Evolutionary conservation across 306 rosid genomes (phyloP).

Genomic region (Medicago ruthenica): DNA sequence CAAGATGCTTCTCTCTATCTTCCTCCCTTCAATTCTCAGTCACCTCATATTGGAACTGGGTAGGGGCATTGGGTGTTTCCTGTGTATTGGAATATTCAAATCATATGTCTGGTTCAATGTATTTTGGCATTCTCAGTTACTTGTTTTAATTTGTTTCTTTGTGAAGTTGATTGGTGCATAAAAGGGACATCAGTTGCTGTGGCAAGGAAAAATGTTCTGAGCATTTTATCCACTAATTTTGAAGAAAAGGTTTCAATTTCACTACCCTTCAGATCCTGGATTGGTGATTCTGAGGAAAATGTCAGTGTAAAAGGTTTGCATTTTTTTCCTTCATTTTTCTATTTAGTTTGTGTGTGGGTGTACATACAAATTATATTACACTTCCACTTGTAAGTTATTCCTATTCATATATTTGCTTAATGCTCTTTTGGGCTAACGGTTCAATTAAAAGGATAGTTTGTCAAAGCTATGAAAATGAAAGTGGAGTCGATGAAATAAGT

Average conservation of each 20-base stretch:
- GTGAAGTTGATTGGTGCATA: constrained; percentile 75
- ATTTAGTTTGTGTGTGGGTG: constrained; percentile 1
- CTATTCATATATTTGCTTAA: constrained; percentile 17
- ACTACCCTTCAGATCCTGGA: constrained; percentile 58
- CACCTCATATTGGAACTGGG: constrained; percentile 10
- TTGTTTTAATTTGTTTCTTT: constrained; percentile 37
- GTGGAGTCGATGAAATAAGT: neutral
- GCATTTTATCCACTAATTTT: constrained; percentile 72
- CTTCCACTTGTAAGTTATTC: constrained; percentile 7
- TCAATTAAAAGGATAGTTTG: constrained; percentile 7
- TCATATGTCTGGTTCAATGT: constrained; percentile 12
- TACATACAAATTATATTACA: neutral
- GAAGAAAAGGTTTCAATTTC: constrained; percentile 61
- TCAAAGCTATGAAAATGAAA: constrained; percentile 9
- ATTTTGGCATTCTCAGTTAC: constrained; percentile 40
- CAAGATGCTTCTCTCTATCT: constrained; percentile 16
- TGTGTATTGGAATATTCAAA: constrained; percentile 19
- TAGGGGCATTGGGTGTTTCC: neutral
- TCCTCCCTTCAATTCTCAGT: neutral
- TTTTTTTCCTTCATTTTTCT: neutral
- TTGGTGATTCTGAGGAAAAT: constrained; percentile 49
- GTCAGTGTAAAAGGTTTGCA: constrained; percentile 63
- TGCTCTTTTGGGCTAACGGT: neutral
- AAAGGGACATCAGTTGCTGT: constrained; percentile 75
- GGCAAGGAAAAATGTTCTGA: constrained; percentile 66